Conservation (phyloP, 495 filamentous ascomycete species). For the Chaetomium fimeti region DNA sequence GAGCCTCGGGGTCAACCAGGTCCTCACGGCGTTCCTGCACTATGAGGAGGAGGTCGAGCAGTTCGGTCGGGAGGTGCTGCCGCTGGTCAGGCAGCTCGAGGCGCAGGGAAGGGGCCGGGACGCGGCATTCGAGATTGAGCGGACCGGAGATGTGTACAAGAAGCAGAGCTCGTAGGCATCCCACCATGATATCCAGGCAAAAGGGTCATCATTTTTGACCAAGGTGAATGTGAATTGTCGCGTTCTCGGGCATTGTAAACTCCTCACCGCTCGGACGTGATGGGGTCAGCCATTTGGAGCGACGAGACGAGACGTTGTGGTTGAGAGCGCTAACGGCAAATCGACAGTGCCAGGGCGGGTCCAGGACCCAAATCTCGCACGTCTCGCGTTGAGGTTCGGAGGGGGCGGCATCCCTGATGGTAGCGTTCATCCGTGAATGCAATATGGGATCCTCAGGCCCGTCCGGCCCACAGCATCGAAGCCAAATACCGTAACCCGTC, state of each 20-base stretch:
- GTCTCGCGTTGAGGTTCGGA: not conserved
- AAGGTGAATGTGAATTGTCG: constrained; percentile 18
- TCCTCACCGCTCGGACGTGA: not conserved
- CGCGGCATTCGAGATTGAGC: not conserved
- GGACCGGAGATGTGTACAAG: not conserved
- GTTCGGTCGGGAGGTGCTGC: not conserved
- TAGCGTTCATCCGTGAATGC: not conserved
- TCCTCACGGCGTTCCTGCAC: not conserved
- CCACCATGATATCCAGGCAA: not conserved
- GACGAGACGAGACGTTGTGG: constrained; percentile 15
- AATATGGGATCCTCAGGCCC: not conserved
- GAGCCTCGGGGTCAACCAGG: not conserved
- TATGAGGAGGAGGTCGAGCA: not conserved
- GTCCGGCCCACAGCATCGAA: not conserved
- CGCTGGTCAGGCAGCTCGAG: not conserved
- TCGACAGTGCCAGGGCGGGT: constrained; percentile 20
- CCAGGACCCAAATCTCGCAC: not conserved
- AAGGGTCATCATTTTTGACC: constrained; percentile 4
- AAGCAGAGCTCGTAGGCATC: not conserved
- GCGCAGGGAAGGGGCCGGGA: not conserved
- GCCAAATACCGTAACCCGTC: constrained; percentile 17
- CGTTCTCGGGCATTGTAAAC: not conserved
- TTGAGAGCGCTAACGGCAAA: constrained; percentile 29
- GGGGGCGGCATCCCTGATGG: not conserved
- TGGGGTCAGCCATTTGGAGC: constrained; percentile 22